These are phyloP conservation scores for Eucalyptus paniculata DNA, from an alignment of 345 rosid genomes.

Conservation along the genomic window DNA sequence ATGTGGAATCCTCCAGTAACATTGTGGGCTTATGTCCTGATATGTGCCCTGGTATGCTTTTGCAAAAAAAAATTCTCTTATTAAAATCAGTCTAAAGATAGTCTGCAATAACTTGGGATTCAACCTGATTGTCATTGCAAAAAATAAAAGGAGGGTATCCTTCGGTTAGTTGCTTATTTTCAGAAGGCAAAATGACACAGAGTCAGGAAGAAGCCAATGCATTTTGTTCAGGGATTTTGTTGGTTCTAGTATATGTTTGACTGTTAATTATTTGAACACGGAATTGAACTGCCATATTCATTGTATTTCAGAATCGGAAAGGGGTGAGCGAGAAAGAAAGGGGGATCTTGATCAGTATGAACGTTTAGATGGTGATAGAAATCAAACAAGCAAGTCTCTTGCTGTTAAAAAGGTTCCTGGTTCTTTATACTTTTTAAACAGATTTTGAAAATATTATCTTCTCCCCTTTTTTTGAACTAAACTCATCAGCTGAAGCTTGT, in stretches of 20 bases:
- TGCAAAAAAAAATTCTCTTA: background rate
- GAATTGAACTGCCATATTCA: background rate
- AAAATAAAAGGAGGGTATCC: background rate
- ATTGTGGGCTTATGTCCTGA: constrained; percentile 77
- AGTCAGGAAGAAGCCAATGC: background rate
- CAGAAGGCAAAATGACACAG: background rate
- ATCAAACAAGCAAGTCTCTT: constrained; percentile 71
- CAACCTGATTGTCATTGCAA: background rate
- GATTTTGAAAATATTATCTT: background rate
- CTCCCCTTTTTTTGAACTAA: background rate
- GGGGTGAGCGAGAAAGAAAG: constrained; percentile 92
- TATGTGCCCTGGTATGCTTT: constrained; percentile 85
- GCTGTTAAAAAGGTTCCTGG: constrained; percentile 77
- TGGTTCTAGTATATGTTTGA: background rate
- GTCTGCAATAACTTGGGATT: background rate
- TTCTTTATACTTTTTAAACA: background rate
- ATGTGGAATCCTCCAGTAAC: constrained; percentile 32
- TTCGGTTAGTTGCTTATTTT: background rate
- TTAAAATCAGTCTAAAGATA: background rate
- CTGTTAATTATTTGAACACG: background rate
- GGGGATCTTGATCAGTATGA: constrained; percentile 96
- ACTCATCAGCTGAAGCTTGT: background rate
- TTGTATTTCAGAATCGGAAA: constrained; percentile 61
- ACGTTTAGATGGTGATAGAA: constrained; percentile 89
- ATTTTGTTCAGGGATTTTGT: background rate